Percentiles rank a stretch among this genome's conserved stretches.
These are phyloP conservation scores for Microbotryum scabiosae DNA, from an alignment of 1,284 basidiomycete genomes.

Conservation along the genomic window DNA sequence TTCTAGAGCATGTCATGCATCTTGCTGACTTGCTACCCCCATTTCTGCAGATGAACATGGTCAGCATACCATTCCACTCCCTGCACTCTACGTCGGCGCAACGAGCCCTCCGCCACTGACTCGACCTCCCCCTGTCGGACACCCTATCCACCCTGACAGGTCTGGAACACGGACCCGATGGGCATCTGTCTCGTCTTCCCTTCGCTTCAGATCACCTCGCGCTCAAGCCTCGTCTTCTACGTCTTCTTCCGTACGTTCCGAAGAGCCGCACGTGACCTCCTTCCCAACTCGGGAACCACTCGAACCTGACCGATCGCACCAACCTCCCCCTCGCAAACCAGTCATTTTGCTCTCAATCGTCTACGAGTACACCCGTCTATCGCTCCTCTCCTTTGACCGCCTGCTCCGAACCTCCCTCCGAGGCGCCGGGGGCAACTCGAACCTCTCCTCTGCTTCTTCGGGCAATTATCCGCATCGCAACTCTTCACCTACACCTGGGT, in stretches of 20 bases:
- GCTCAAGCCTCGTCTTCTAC: conserved; percentile 6
- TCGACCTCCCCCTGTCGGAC: too few species aligned
- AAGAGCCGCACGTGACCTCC: neutral
- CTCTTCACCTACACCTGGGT: neutral
- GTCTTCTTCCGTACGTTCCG: conserved; percentile 8
- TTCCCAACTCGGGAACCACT: neutral
- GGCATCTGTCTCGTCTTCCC: conserved; percentile 25
- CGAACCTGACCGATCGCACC: neutral
- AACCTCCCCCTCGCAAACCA: neutral
- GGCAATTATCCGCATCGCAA: neutral
- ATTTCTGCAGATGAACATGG: too few species aligned
- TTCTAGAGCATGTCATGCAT: too few species aligned
- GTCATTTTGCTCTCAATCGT: conserved; percentile 12
- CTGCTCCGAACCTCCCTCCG: conserved; percentile 16
- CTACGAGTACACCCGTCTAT: conserved; percentile 19
- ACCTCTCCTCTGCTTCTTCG: neutral
- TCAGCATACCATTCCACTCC: too few species aligned
- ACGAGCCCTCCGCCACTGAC: too few species aligned
- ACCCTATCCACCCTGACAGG: neutral
- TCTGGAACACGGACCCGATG: conserved; percentile 19
- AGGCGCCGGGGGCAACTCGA: neutral
- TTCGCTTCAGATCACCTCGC: conserved; percentile 13
- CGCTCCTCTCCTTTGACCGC: conserved; percentile 19
- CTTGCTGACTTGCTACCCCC: too few species aligned
- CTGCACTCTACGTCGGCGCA: too few species aligned